A percentile compares a stretch with the other conserved stretches of the same genome.
phyloP scores from a whole-genome alignment of 2,329 filamentous ascomycete species.

The Claviceps humidiphila region DNA sequence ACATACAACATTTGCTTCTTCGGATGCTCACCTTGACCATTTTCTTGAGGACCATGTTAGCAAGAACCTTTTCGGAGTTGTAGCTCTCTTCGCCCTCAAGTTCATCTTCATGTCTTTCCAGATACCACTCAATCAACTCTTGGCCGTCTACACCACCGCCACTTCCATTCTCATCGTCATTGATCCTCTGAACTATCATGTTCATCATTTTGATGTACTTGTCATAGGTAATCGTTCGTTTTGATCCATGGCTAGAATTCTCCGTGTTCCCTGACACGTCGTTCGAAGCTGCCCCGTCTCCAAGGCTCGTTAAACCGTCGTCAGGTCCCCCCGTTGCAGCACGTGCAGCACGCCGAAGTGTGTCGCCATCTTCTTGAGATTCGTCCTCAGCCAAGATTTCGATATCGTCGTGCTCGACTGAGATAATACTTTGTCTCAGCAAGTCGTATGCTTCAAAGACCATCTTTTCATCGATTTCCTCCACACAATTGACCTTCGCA shows the following conservation, averaged over 20 bases:
- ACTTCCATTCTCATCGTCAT: slow-evolving; percentile 61
- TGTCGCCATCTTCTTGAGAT: slow-evolving; percentile 31
- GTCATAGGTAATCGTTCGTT: slow-evolving; percentile 87
- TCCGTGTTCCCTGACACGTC: slow-evolving; percentile 11
- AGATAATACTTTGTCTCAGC: slow-evolving; percentile 88
- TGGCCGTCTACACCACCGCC: slow-evolving; percentile 81
- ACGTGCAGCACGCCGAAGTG: slow-evolving; percentile 26
- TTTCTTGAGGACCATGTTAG: slow-evolving; percentile 77
- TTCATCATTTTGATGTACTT: slow-evolving; percentile 90
- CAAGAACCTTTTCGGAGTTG: slow-evolving; percentile 58
- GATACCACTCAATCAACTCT: slow-evolving; percentile 73
- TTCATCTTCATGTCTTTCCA: slow-evolving; percentile 80
- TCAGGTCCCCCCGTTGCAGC: slow-evolving; percentile 30
- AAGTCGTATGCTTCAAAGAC: slow-evolving; percentile 88
- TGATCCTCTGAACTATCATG: slow-evolving; percentile 67
- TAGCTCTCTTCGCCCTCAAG: slow-evolving; percentile 71
- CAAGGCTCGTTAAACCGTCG: slow-evolving; percentile 28
- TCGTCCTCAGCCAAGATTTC: slow-evolving; percentile 73
- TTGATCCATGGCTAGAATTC: slow-evolving; percentile 30
- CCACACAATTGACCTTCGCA: slow-evolving; percentile 91
- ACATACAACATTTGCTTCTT: not conserved
- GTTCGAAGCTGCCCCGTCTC: slow-evolving; percentile 23
- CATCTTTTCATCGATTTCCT: slow-evolving; percentile 72
- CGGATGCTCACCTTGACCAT: slow-evolving; percentile 71
- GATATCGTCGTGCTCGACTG: slow-evolving; percentile 93